Evolutionary conservation across 2,329 filamentous ascomycete species (phyloP), one percentile per base, ranked within the genome.

Genomic region (Gyromitra esculenta): DNA sequence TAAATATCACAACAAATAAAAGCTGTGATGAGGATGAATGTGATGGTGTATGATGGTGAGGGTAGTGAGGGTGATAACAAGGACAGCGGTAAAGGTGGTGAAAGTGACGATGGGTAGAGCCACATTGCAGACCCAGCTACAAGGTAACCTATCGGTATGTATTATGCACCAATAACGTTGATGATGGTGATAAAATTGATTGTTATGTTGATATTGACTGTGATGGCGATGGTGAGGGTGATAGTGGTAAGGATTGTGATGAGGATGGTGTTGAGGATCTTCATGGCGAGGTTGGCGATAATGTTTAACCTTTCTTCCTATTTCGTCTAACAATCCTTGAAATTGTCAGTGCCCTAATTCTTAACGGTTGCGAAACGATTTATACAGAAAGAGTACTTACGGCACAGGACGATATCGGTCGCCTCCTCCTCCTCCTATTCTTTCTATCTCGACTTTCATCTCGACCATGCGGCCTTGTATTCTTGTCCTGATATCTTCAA

Each of bases 371-470:
- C 18, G 15, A 48, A 35, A 56, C n/a, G 21, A 37, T 25, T 57
- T 52, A 39, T 41, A 21, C 13, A 50, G 45, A 41, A 56, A 70
- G 43, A 52, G 21, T 35, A 75, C 72, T 75, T 65, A 77, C 71
- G 75, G 71, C 64, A 70, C 59, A 75, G 75, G 65, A 11, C 64
- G 75, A 67, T 70, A 67, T 67, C 72, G 60, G 18, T 73, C 62
- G 11, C 75, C 71, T 60, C 75, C 71, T 52, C 75, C 71, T 60
- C 75, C 71, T 52, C 72, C 75, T 68, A 76, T 75, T 67, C 62
- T 75, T 57, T 75, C 75, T 56, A 77, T 72, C 56, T 77, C 72
- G 25, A 75, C 75, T 63, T 77, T 77, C 66, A 75, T 76, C 43
- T 77, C 72, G 3, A 70, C 75, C 64, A 75, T 77, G 35, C 75